Evolutionary conservation across 352 stramenopile genomes (phyloP), one percentile per base, ranked within the genome.

Genomic region (Phytophthora europaea): DNA sequence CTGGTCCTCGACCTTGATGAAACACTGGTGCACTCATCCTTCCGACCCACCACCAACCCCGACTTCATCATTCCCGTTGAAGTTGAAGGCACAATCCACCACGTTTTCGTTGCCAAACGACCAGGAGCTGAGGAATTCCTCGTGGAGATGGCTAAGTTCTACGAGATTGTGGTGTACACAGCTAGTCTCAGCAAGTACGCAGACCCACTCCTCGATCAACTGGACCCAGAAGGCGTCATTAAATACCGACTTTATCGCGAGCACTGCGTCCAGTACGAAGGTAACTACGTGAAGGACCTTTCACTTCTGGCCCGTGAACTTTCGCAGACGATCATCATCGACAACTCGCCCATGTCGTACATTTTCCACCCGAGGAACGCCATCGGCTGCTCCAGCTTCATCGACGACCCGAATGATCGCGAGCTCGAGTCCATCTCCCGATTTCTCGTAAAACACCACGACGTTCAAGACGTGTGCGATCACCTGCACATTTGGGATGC

Each of bases 151-250:
- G 88, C 93, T 10, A 96, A 98, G 68, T 70, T 97, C 69, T 99
- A 99, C 78, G 97, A 99, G 80, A 96, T 99, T 70, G 93, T 99
- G 33, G 87, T 99, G 33, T 99, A 99, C 84, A 99, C 97, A 6
- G 98, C 98, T 12, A 98, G 86, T 80, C 83, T 99, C 22, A 98
- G 94, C 77, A 98, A 89, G 80, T 99, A 99, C 78, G 98, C 98
- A 7, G 94, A 99, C 78, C 96, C 96, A 9, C 82, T 99, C 16
- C 84, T 99, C 2, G 97, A 99, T 81, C 75, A 97, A 61, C 85
- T 99, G 23, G 97, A 99, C 84, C 90, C 88, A 15, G 73, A 98
- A 61, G 74, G 80, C 48, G 76, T 90, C 22, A 98, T 99, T 68
- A 83, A 89, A 47, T 87, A 87, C 58, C 88, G 95, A 16, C 82